These are phyloP conservation scores for Mariannaea sp. DNA, from an alignment of 2,329 filamentous ascomycete species.

Conservation along the genomic window DNA sequence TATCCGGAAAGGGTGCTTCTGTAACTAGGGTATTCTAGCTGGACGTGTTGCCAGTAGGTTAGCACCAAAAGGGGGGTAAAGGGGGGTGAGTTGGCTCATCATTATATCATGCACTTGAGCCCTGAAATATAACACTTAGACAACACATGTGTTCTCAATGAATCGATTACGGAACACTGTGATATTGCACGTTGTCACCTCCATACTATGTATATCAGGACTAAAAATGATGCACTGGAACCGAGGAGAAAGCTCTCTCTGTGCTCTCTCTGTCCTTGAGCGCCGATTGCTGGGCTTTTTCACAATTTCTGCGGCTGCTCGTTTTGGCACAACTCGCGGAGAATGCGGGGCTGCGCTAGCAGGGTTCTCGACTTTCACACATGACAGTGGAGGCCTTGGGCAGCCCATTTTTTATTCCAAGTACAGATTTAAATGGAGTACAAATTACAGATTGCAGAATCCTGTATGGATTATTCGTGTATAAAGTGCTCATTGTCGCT, in stretches of 20 bases:
- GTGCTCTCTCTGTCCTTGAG: no score
- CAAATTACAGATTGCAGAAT: no score
- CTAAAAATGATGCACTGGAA: neutral
- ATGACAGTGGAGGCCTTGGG: no score
- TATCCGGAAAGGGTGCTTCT: constrained; percentile 12
- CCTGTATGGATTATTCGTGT: no score
- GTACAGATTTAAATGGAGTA: no score
- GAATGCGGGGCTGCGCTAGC: constrained; percentile 21
- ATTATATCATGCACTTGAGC: constrained; percentile 1
- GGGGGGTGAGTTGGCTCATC: constrained; percentile 15
- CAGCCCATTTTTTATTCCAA: no score
- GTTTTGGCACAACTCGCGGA: constrained; percentile 5
- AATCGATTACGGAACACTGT: neutral
- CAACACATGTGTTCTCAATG: neutral
- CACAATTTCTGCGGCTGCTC: neutral
- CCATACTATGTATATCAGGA: neutral
- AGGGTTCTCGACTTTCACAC: constrained; percentile 19
- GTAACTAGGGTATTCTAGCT: neutral
- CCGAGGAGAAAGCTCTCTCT: no score
- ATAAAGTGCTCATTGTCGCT: constrained; percentile 5
- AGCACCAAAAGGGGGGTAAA: no score
- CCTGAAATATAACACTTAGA: neutral
- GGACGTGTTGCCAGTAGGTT: constrained; percentile 14
- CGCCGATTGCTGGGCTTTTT: neutral
- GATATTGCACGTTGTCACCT: neutral